A percentile compares a stretch with the other conserved stretches of the same genome.
phyloP scores from a whole-genome alignment of 805 yeast genomes.

The Metschnikowia chrysomelidarum region DNA sequence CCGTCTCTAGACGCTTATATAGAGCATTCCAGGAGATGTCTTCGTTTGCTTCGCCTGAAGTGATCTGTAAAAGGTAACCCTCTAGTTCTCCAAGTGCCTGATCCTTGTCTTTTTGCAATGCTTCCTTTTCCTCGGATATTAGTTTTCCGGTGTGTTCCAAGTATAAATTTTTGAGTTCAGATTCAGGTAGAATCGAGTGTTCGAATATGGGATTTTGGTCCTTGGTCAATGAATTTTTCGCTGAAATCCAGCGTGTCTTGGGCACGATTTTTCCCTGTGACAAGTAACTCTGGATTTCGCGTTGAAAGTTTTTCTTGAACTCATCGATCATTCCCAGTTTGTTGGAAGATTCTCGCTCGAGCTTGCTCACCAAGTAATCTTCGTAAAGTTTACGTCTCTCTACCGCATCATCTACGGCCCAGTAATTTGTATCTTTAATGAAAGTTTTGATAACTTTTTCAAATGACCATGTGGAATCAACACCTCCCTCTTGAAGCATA shows the following conservation, averaged over 20 bases:
- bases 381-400: constrained; percentile 63
- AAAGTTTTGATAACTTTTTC: constrained; percentile 58
- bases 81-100: constrained; percentile 55
- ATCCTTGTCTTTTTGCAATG: constrained; percentile 29
- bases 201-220: constrained; percentile 67
- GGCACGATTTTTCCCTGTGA: constrained; percentile 41
- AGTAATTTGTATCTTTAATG: constrained; percentile 60
- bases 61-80: constrained; percentile 45
- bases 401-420: constrained; percentile 63
- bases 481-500: constrained; percentile 53
- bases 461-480: constrained; percentile 78
- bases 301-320: constrained; percentile 52
- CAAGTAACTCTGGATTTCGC: constrained; percentile 41
- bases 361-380: constrained; percentile 46
- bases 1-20: constrained; percentile 36
- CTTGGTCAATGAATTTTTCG: constrained; percentile 44
- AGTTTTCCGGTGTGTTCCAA: constrained; percentile 46
- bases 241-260: constrained; percentile 64
- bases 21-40: constrained; percentile 39
- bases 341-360: constrained; percentile 50
- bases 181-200: constrained; percentile 57
- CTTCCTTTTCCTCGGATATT: constrained; percentile 25
- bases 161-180: constrained; percentile 54
- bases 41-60: constrained; percentile 27
- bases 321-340: constrained; percentile 53